Percentiles rank a stretch among this genome's conserved stretches.
These are phyloP conservation scores for Paracamarosporium sp. DNA, from an alignment of 2,329 filamentous ascomycete genomes.

Conservation along the genomic window DNA sequence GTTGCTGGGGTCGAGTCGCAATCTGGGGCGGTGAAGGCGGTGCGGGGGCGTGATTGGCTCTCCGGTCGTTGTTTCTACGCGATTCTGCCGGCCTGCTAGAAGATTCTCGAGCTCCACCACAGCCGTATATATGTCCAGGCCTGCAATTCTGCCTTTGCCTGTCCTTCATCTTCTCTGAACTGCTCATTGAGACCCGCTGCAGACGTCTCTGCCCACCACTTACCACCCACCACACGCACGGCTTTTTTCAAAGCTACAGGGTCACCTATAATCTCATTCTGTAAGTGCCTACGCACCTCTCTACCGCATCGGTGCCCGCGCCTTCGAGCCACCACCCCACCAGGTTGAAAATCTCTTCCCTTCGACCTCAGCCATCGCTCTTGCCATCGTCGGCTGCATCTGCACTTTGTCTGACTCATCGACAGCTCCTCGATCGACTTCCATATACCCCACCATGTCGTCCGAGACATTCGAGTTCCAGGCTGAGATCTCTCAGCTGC, in stretches of 20 bases:
- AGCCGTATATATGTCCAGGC: constrained; percentile 37
- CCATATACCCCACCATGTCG: constrained; percentile 68
- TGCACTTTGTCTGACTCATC: background rate
- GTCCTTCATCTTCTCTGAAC: constrained; percentile 11
- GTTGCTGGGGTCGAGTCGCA: constrained; percentile 24
- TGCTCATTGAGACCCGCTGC: constrained; percentile 8
- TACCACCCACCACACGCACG: background rate
- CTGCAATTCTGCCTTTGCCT: constrained; percentile 32
- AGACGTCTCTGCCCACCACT: constrained; percentile 3
- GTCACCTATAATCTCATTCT: constrained; percentile 26
- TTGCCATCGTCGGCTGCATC: background rate
- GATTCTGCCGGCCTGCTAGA: constrained; percentile 45
- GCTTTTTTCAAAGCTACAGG: constrained; percentile 6
- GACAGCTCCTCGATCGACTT: constrained; percentile 23
- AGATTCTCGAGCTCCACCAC: constrained; percentile 46
- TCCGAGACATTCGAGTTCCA: constrained; percentile 99
- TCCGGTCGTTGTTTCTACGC: constrained; percentile 29
- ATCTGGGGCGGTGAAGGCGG: constrained; percentile 32
- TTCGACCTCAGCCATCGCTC: constrained; percentile 14
- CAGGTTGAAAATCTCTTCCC: constrained; percentile 8
- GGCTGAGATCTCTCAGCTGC: constrained; percentile 99
- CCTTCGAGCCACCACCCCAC: constrained; percentile 7
- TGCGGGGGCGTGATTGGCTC: constrained; percentile 30
- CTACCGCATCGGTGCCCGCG: background rate
- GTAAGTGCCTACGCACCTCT: constrained; percentile 24